Evolutionary conservation across 164 flowering plant species (phyloP), one percentile per base, ranked within the genome.

Genomic region (Pachysandra terminalis): DNA sequence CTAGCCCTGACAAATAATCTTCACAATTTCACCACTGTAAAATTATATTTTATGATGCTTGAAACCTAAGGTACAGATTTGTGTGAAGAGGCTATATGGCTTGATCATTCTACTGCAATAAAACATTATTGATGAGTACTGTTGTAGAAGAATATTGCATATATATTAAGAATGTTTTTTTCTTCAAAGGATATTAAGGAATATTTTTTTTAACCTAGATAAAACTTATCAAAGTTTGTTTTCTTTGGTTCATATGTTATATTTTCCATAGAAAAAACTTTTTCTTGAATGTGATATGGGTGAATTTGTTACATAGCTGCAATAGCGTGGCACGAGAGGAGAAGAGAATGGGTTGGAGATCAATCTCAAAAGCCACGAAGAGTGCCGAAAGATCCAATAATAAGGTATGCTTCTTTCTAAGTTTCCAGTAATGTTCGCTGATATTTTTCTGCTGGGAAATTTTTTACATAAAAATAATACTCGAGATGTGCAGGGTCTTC

Each of bases 311-410:
- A 14, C 78, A 68, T 74, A 84, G 88, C 82, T 71, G 88, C 77
- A 68, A 72, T 77, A 41, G 71, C 81, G 64, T 84, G 88, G 88
- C 76, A 84, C 72, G 78, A 82, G 70, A 79, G 57, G 32, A 81
- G 88, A 70, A 81, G 41, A 58, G 75, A 77, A 52, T 84, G 88
- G 88, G 64, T 73, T 14, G 86, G 84, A 21, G 84, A 79, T 73
- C 74, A 60, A 64, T 74, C 82, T 53, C 77, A 74, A 28, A 81
- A 68, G 67, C 27, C 75, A 17, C 67, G 51, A 13, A 79, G 75
- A 79, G 54, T 67, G 51, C 70, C 75, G 2, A 65, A 28, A 56
- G 87, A 84, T 58, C 85, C 80, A 37, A 71, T 82, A 17, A 75
- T 84, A 79, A 80, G 87, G 87, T 84, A 67, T 65, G 27, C 14